Base-by-base conservation (phyloP, 306 rosid species). In the Dalbergia cochinchinensis region DNA sequence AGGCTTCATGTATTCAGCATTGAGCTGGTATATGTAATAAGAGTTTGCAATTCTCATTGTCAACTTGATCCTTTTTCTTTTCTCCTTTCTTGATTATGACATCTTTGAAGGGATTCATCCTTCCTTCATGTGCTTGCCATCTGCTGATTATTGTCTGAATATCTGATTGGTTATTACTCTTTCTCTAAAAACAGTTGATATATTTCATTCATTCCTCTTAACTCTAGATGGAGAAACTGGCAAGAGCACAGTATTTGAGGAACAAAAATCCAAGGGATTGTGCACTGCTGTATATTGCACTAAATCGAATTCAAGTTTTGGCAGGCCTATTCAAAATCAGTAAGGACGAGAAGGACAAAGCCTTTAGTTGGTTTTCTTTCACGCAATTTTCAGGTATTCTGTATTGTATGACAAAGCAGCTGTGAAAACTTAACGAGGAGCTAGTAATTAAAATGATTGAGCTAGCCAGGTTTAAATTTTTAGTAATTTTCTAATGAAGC, bases 321-420 rank as follows among this genome's bases (percentile, higher is more conserved):
- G 82, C 92, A 50, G 94, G 97, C 73, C 99, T 94, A 82, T 94
- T 90, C 84, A 94, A 94, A 92, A 81, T 94, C 82, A 91, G 99
- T 84, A 94, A 85, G 92, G 91, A 94, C 65, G 99, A 94, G 87
- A 94, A 87, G 86, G 99, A 94, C 85, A 94, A 94, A 90, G 89
- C 97, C 99, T 75, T 85, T 94, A 47, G 95, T 90, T 78, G 91
- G 89, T 74, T 94, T 94, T 82, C 97, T 94, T 77, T 84, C 88
- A 26, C 97, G 99, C 71, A 92, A 94, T 86, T 94, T 94, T 85
- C 96, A 94, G 99, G 99, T 94, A 87, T 65, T 77, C 48, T 73
- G 8, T 65, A 64, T 57, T 82, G 51, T 71, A 71, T 58, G 7
- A 37, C 69, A 59, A 62, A 26, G 31, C 31, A 26, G 31, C 31